Percentiles rank a stretch among this genome's conserved stretches.
Evolutionary conservation across 306 rosid species (phyloP).

Genomic region (Styphnolobium japonicum): DNA sequence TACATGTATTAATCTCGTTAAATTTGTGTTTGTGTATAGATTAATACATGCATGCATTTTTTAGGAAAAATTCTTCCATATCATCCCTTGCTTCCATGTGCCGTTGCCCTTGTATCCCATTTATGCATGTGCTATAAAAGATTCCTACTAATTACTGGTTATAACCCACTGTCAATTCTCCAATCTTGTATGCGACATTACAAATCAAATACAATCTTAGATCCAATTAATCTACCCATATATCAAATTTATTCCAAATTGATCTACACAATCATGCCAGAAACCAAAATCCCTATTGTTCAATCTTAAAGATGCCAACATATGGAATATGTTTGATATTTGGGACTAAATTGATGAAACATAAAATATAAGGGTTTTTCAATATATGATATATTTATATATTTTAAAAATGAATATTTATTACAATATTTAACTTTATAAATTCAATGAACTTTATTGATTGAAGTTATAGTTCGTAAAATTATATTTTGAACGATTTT

Average conservation of each 20-base stretch:
- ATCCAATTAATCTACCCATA: not conserved
- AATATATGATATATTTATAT: not conserved
- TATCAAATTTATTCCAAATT: conserved; percentile 23
- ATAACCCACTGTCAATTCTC: not conserved
- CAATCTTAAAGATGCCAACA: conserved; percentile 19
- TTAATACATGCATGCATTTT: not conserved
- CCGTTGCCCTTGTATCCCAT: too few species aligned
- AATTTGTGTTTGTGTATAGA: too few species aligned
- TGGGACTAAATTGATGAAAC: conserved; percentile 16
- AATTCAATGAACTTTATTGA: not conserved
- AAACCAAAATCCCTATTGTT: not conserved
- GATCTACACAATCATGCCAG: conserved; percentile 2
- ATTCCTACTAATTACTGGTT: not conserved
- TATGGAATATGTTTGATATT: conserved; percentile 9
- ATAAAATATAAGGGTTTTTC: not conserved
- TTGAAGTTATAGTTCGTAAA: not conserved
- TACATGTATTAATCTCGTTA: too few species aligned
- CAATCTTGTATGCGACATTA: too few species aligned
- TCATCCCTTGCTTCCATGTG: too few species aligned
- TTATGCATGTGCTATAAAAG: too few species aligned
- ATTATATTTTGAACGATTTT: not conserved
- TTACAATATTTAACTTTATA: not conserved
- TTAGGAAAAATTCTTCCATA: not conserved
- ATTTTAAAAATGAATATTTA: not conserved
- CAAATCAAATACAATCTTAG: not conserved